Percentiles rank a stretch among this genome's conserved stretches.
These are phyloP conservation scores for Taphrina deformans DNA, from an alignment of 1,139 yeast species.

Conservation along the genomic window DNA sequence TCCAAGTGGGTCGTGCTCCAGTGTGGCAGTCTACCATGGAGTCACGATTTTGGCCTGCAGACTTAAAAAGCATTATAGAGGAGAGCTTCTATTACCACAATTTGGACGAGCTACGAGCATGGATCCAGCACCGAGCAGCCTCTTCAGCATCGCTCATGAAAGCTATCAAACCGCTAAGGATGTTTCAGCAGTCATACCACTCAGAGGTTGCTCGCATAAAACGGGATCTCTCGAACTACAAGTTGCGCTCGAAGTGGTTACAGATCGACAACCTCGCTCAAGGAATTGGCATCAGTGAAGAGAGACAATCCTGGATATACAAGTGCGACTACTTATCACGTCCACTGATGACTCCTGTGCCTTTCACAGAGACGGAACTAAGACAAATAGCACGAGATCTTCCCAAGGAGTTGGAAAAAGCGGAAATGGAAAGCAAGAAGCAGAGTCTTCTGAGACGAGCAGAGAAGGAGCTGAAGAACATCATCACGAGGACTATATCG, in stretches of 20 bases:
- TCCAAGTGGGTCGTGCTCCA: background rate
- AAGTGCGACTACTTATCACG: constrained; percentile 1
- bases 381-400: background rate
- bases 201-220: background rate
- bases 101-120: background rate
- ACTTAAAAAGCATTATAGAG: background rate
- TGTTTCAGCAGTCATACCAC: background rate
- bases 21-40: background rate
- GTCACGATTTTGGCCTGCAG: background rate
- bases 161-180: background rate
- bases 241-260: background rate
- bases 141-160: background rate
- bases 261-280: background rate
- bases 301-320: background rate
- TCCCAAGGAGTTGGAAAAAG: background rate
- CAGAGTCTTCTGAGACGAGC: background rate
- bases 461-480: background rate
- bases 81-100: background rate
- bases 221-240: background rate
- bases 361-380: background rate
- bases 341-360: background rate
- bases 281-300: background rate
- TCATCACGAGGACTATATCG: background rate
- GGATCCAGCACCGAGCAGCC: background rate
- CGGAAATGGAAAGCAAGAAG: background rate